A percentile compares a stretch with the other conserved stretches of the same genome.
These are phyloP conservation scores for Sistotremastrum suecicum DNA, from an alignment of 768 basidiomycete species.

Conservation along the genomic window DNA sequence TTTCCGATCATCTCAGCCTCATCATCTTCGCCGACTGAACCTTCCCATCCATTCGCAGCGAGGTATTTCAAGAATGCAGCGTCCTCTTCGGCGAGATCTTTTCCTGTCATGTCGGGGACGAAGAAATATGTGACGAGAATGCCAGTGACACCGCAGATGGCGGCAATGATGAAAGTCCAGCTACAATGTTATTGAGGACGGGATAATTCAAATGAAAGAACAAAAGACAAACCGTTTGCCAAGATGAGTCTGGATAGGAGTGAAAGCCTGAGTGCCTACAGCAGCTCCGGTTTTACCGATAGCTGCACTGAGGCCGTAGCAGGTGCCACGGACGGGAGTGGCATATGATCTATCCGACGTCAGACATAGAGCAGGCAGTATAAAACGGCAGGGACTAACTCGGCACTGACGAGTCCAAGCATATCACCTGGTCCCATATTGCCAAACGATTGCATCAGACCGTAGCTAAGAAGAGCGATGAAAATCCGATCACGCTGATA, in stretches of 20 bases:
- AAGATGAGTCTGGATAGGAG: slow-evolving; percentile 52
- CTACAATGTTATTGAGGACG: slow-evolving; percentile 14
- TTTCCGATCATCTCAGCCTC: slow-evolving; percentile 16
- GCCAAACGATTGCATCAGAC: slow-evolving; percentile 59
- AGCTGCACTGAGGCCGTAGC: slow-evolving; percentile 55
- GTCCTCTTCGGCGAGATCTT: slow-evolving; percentile 56
- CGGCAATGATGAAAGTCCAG: slow-evolving; percentile 57
- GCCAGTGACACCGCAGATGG: slow-evolving; percentile 51
- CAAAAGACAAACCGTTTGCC: slow-evolving; percentile 36
- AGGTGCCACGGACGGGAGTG: slow-evolving; percentile 55
- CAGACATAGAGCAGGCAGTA: neutral
- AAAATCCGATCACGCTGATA: neutral
- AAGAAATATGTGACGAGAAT: slow-evolving; percentile 55
- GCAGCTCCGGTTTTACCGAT: slow-evolving; percentile 61
- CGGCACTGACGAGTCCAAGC: slow-evolving; percentile 50
- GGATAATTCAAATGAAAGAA: neutral
- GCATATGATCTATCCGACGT: slow-evolving; percentile 35
- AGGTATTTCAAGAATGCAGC: slow-evolving; percentile 46
- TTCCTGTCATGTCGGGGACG: slow-evolving; percentile 51
- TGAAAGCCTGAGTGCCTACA: slow-evolving; percentile 57
- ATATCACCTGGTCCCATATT: slow-evolving; percentile 65
- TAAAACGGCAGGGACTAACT: slow-evolving; percentile 25
- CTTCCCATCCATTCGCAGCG: slow-evolving; percentile 49
- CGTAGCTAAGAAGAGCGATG: slow-evolving; percentile 33
- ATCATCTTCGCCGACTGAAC: slow-evolving; percentile 44